A percentile compares a stretch with the other conserved stretches of the same genome.
These are phyloP conservation scores for Silene noctiflora DNA, from an alignment of 179 eudicot genomes.

Conservation along the genomic window DNA sequence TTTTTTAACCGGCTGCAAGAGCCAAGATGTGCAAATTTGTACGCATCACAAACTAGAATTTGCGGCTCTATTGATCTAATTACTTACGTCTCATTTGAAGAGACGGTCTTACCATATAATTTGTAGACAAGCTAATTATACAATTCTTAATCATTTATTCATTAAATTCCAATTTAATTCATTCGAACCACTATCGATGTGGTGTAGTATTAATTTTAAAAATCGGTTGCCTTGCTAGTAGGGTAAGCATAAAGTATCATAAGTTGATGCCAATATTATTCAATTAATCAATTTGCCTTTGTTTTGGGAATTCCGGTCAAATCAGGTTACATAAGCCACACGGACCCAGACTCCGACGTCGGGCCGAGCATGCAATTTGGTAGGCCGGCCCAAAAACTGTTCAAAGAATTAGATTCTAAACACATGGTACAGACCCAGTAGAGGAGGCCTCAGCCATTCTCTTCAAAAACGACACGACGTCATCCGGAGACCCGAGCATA, in stretches of 20 bases:
- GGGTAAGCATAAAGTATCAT: neutral
- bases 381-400: neutral
- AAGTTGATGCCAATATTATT: neutral
- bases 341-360: neutral
- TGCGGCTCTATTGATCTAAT: too few species aligned
- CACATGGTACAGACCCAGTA: slow-evolving; percentile 3
- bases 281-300: neutral
- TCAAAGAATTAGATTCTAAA: slow-evolving; percentile 1
- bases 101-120: too few species aligned
- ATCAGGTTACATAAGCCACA: neutral
- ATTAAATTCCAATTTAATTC: too few species aligned
- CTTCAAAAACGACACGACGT: slow-evolving; percentile 60
- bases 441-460: slow-evolving; percentile 42
- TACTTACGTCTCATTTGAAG: too few species aligned
- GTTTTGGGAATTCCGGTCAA: neutral
- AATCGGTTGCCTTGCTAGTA: too few species aligned
- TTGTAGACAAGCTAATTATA: too few species aligned
- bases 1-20: too few species aligned
- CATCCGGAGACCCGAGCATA: slow-evolving; percentile 60
- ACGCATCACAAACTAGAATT: too few species aligned
- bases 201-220: too few species aligned
- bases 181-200: too few species aligned
- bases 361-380: neutral
- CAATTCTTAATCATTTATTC: too few species aligned
- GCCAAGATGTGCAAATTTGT: too few species aligned